These are phyloP conservation scores for Neurospora terricola DNA, from an alignment of 495 filamentous ascomycete genomes.

Conservation along the genomic window DNA sequence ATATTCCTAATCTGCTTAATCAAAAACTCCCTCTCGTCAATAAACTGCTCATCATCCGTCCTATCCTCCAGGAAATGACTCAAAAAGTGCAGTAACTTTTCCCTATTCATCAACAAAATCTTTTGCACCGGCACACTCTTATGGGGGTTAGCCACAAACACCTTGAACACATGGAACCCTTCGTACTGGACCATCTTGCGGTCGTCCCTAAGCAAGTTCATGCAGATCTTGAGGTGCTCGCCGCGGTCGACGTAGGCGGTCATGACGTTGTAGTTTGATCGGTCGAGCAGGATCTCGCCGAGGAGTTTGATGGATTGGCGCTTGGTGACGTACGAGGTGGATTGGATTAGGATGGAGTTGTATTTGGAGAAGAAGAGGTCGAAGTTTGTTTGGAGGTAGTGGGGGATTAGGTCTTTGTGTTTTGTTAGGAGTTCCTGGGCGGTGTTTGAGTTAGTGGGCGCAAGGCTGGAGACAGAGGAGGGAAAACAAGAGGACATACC, in stretches of 20 bases:
- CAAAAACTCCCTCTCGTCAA: conserved; percentile 91
- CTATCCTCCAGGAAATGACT: conserved; percentile 88
- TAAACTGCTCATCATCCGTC: conserved; percentile 97
- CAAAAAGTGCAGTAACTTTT: conserved; percentile 78
- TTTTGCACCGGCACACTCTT: conserved; percentile 90
- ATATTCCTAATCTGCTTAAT: conserved; percentile 87
- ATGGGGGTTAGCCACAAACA: conserved; percentile 96
- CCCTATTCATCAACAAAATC: conserved; percentile 91
- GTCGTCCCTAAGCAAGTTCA: conserved; percentile 92
- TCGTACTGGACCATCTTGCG: conserved; percentile 99
- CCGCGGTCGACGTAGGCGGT: conserved; percentile 90
- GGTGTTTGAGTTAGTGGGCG: no score
- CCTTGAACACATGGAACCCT: conserved; percentile 98
- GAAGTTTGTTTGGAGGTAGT: conserved; percentile 80
- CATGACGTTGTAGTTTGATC: conserved; percentile 97
- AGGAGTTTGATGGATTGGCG: conserved; percentile 95
- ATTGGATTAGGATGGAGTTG: conserved; percentile 79
- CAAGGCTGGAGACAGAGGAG: background rate
- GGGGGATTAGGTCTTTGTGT: conserved; percentile 80
- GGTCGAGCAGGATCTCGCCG: conserved; percentile 87
- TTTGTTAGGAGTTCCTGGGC: conserved; percentile 64
- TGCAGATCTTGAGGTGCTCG: conserved; percentile 92
- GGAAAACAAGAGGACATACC: conserved; percentile 51
- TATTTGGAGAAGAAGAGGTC: conserved; percentile 84
- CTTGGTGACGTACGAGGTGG: conserved; percentile 95